Evolutionary conservation across 345 rosid genomes (phyloP), one percentile per base, ranked within the genome.

Genomic region (Populus alba): DNA sequence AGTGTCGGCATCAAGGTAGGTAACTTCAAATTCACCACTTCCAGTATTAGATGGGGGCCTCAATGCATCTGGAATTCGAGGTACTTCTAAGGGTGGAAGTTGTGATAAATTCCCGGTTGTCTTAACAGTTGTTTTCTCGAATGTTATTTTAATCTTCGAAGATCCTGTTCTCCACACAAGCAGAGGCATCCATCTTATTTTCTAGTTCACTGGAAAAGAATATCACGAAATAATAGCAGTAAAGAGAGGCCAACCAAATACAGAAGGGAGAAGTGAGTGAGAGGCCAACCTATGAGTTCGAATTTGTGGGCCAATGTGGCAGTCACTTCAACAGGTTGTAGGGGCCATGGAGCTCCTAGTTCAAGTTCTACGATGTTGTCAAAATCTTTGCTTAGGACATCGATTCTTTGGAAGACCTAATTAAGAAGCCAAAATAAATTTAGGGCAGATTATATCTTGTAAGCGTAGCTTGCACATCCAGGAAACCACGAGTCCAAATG

Each of bases 381-480:
- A 4, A 93, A 95, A 84, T 95, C 98, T 78, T 88, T 92, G 87
- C 94, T 91, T 22, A 90, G 74, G 63, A 90, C 86, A 72, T 95
- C 99, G 43, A 95, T 95, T 78, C 99, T 83, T 84, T 95, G 99
- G 86, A 91, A 93, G 55, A 95, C 99, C 98, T 95, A 79, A 59
- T 16, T 23, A 75, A 31, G 59, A 49, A 18, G 74, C 47, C 67
- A 63, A 61, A 27, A 57, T 11, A 77, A 55, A 33, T 35, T 17
- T 15, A 43, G 37, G 35, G 70, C 55, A 43, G 4, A 47, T 35
- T 38, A 9, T 15, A 76, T 68, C 37, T 27, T 2, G 7, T 68
- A 9, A 23, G 10, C 11, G 41, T 10, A 39, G 51, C 55, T 73
- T 61, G 55, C 8, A 20, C 59, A 53, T 53, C 59, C 23, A 53